Base-by-base conservation (phyloP, 768 basidiomycete species). In the Suillus ampliporus region DNA sequence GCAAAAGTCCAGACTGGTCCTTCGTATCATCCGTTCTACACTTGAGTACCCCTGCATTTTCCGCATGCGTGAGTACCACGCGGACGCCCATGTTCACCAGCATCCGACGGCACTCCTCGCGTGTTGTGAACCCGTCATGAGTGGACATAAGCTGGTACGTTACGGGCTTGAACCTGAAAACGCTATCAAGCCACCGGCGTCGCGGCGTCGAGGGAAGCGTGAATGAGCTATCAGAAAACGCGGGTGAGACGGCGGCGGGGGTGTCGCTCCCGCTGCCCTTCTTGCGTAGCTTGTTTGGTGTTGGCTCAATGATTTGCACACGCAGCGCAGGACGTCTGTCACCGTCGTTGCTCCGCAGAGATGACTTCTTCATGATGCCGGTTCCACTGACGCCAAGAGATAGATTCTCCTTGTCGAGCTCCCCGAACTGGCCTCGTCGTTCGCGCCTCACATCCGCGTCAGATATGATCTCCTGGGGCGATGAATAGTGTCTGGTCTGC, bases 81-180 rank as follows among this genome's bases (percentile, higher is more conserved):
- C 81, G 79, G 48, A 92, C 86, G 38, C 92, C 89, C 71, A 95
- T 81, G 17, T 78, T 83, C 73, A 87, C 86, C 64, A 99, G 80
- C 48, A 95, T 74, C 53, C 86, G 82, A 62, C 87, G 83, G 74
- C 92, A 92, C 69, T 91, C 88, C 67, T 86, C 86, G 54, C 90
- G 81, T 7, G 94, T 91, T 44, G 83, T 86, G 64, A 86, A 81
- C 13, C 82, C 74, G 62, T 89, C 86, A 60, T 83, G 80, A 15
- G 80, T 74, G 5, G 90, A 93, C 47, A 85, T 74, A 13, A 95
- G 79, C 28, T 72, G 71, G 68, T 85, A 86, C 35, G 77, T 81
- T 35, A 86, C 78, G 0, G 92, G 87, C 69, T 90, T 93, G 79
- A 94, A 89, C 72, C 86, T 91, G 84, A 98, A 96, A 46, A 97